These are phyloP conservation scores for Henckelia pumila DNA, from an alignment of 257 asterid genomes.

Conservation along the genomic window DNA sequence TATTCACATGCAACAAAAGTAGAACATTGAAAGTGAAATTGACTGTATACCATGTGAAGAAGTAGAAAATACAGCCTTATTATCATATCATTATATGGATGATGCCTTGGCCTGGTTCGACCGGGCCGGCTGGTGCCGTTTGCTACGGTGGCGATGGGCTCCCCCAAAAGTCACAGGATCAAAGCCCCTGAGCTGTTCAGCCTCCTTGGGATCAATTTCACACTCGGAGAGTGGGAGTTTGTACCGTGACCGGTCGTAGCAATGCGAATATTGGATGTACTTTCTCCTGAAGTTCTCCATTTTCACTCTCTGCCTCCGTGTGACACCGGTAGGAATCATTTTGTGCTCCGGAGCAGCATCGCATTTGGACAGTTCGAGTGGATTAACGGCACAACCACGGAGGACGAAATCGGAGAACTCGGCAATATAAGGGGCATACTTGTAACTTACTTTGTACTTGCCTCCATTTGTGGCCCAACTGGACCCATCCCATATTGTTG, in stretches of 20 bases:
- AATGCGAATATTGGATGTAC: constrained; percentile 71
- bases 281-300: constrained; percentile 59
- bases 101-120: constrained; percentile 32
- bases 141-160: constrained; percentile 44
- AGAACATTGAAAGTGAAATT: constrained; percentile 18
- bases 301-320: constrained; percentile 37
- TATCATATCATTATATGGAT: constrained; percentile 27
- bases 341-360: constrained; percentile 25
- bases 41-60: constrained; percentile 13
- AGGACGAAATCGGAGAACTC: constrained; percentile 67
- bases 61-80: background rate
- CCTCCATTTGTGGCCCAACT: constrained; percentile 91
- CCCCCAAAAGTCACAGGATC: constrained; percentile 74
- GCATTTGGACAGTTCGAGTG: constrained; percentile 48
- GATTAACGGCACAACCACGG: constrained; percentile 74
- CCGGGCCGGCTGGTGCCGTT: constrained; percentile 44
- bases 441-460: constrained; percentile 61
- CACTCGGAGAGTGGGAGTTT: constrained; percentile 57
- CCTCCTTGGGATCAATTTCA: constrained; percentile 49
- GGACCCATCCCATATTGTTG: constrained; percentile 94
- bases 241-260: constrained; percentile 71
- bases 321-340: constrained; percentile 37
- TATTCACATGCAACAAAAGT: constrained; percentile 43
- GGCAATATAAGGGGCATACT: constrained; percentile 66
- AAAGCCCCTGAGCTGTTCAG: constrained; percentile 49